Base-by-base conservation (phyloP, 257 asterid genomes). In the Eustoma russellianum region DNA sequence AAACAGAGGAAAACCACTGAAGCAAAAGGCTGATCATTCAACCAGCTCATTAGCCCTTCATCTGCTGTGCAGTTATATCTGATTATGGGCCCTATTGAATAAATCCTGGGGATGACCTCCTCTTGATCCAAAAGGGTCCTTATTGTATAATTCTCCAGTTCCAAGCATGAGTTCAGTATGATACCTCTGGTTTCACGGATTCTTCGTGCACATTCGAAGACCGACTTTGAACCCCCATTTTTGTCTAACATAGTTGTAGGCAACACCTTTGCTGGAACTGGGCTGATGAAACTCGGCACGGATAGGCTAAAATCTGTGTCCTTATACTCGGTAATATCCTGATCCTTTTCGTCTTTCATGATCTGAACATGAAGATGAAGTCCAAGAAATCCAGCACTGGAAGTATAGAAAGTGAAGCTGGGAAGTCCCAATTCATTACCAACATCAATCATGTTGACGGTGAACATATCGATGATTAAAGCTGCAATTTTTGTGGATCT, bases 381-480 rank as follows among this genome's bases (percentile, higher is more conserved):
- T 3, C 76, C 65, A 6, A 80, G 78, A 50, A 61, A 72, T 8
- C 63, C 77, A 41, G 83, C 81, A 33, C 78, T 15, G 0, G 79
- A 74, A 3, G 87, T 65, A 59, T 50, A 82, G 65, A 67, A 82
- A 0, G 52, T 41, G 35, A 77, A 82, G n/a, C 62, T 16, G 0
- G 87, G 87, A 33, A 82, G 69, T 40, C 38, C 49, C 0, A 82
- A 55, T 15, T 82, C 85, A 10, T 70, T 30, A 6, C 73, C 87
- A 17, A 82, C 65, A 7, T 74, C 83, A 10, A 77, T 64, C 74
- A 79, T 60, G 17, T 40, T 33, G 5, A 15, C 2, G 35, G 71
- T 72, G 41, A 82, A 77, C 79, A 82, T 72, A 56, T 82, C 92
- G 12, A 77, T 43, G 1, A 79, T 2, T 13, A 82, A 8, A 0